phyloP scores from a whole-genome alignment of 176 grass and related monocot species.

The Oryza rufipogon region DNA sequence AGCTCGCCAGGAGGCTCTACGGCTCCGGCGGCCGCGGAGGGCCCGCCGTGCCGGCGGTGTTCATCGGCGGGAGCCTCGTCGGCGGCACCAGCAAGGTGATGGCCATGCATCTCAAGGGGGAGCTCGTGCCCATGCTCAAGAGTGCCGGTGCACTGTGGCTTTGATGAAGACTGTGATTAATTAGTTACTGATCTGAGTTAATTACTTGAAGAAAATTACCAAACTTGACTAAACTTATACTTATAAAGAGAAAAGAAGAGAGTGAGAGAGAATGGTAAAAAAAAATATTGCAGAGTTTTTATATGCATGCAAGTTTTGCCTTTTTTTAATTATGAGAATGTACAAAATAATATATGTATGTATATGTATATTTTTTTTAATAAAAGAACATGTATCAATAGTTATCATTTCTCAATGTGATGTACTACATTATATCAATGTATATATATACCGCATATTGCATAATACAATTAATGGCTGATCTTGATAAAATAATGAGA shows the following conservation, averaged over 20 bases:
- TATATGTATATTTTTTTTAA: too few relatives aligned
- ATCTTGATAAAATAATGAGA: too few relatives aligned
- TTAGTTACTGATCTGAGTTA: background rate
- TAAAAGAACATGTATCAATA: too few relatives aligned
- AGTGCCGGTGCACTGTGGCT: slow-evolving; percentile 48
- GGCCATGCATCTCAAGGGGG: slow-evolving; percentile 46
- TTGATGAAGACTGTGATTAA: background rate
- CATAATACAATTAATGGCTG: too few relatives aligned
- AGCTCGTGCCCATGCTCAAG: slow-evolving; percentile 45
- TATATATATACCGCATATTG: too few relatives aligned
- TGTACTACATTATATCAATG: too few relatives aligned
- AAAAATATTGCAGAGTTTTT: background rate
- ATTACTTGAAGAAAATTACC: background rate
- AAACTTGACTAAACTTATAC: background rate
- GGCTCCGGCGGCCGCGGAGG: background rate
- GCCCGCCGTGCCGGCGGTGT: slow-evolving; percentile 44
- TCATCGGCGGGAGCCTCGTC: slow-evolving; percentile 45
- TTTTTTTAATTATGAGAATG: too few relatives aligned
- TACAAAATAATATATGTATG: too few relatives aligned
- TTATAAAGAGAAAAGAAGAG: background rate
- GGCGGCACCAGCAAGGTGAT: slow-evolving; percentile 44
- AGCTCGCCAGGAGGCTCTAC: slow-evolving; percentile 33
- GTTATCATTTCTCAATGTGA: too few relatives aligned
- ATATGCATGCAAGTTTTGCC: background rate
- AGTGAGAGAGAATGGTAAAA: background rate